Percentiles rank a stretch among this genome's conserved stretches.
Evolutionary conservation across 257 asterid genomes (phyloP).

Genomic region (Striga asiatica): DNA sequence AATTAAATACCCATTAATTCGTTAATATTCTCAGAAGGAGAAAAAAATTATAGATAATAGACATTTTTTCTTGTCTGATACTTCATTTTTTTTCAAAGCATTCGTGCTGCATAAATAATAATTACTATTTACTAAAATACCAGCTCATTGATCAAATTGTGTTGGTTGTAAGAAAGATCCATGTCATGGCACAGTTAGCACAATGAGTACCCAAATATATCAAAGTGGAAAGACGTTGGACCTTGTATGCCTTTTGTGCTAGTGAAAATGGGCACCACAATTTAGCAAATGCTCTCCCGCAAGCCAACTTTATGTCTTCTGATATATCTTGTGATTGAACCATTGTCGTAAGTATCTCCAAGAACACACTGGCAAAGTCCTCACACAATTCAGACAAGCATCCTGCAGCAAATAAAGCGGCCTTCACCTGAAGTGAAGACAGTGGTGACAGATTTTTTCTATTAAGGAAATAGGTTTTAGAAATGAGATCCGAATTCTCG

Average conservation of each 20-base stretch:
- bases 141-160: constrained; percentile 8
- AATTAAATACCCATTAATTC: too few species aligned
- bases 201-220: background rate
- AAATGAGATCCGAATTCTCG: background rate
- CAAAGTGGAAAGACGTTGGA: constrained; percentile 28
- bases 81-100: too few species aligned
- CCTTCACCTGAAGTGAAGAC: constrained; percentile 50
- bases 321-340: constrained; percentile 37
- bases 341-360: constrained; percentile 52
- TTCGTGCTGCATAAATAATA: too few species aligned
- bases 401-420: constrained; percentile 74
- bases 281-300: constrained; percentile 45
- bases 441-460: background rate
- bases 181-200: constrained; percentile 2
- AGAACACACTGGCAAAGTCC: constrained; percentile 63
- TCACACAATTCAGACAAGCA: constrained; percentile 59
- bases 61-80: too few species aligned
- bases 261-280: constrained; percentile 41
- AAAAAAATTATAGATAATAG: too few species aligned
- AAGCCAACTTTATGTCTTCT: constrained; percentile 49
- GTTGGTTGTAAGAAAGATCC: background rate
- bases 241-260: constrained; percentile 75
- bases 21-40: too few species aligned
- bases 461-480: constrained; percentile 4
- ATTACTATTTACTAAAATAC: constrained; percentile 1